Evolutionary conservation across 2,329 filamentous ascomycete species (phyloP), one percentile per base, ranked within the genome.

Genomic region (Arachnomyces sp.): DNA sequence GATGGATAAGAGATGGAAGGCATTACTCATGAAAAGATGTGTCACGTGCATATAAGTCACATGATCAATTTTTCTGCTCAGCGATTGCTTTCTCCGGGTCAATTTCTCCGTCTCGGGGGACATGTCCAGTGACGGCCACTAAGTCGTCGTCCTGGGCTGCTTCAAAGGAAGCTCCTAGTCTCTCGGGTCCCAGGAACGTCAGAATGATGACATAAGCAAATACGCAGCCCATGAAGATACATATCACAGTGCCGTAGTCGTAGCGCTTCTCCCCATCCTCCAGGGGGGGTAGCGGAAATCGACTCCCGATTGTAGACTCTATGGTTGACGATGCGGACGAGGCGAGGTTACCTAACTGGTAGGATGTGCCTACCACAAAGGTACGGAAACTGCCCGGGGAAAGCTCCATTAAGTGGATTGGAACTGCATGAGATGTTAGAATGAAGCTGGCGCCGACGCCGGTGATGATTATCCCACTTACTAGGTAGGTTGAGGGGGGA

Each of bases 191-290:
- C 3, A 69, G 46, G 17, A 68, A 55, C 16, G 65, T 67, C 38
- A 67, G 42, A 2, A 80, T 7, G 44, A 81, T 77, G 4, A 73
- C 66, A 55, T 80, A 81, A 2, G 65, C 74, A 51, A 70, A 94
- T 1, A 93, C 86, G 50, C 82, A 87, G 1, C 74, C 88, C 84
- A 95, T 88, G 64, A 95, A 94, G 55, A 93, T 92, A 56, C 82
- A 86, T 48, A 94, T 90, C 7, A 93, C 86, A 51, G 81, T 81
- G 30, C 86, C 86, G 51, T 93, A 93, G 44, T 86, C 67, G 59
- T 82, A 86, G 3, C 82, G 69, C 34, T 63, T 60, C 25, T 64
- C 59, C 0, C 66, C 71, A 1, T 62, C 57, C 13, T 71, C 59
- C 1, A 72, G 74, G 0, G 75, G 66, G 0, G 79, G 70, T 3